Evolutionary conservation across 2,329 filamentous ascomycete genomes (phyloP).

Genomic region (Paecilomyces variotii): DNA sequence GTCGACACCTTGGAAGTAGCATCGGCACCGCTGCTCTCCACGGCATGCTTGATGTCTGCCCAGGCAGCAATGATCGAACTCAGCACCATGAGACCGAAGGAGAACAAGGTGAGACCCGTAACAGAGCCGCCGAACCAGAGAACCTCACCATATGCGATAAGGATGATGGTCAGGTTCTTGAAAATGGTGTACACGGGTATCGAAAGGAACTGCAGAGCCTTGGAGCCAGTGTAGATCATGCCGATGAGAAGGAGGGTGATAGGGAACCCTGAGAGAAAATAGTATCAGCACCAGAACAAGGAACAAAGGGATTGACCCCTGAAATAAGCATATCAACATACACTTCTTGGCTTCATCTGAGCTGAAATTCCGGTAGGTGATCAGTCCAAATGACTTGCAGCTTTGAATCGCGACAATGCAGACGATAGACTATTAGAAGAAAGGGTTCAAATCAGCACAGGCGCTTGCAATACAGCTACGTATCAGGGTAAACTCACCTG

Average conservation of each 20-base stretch:
- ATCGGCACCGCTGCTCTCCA: constrained; percentile 55
- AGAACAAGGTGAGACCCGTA: constrained; percentile 76
- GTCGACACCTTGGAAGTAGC: constrained; percentile 73
- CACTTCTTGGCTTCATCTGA: constrained; percentile 85
- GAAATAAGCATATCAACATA: constrained; percentile 56
- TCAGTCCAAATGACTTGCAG: constrained; percentile 73
- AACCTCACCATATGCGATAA: constrained; percentile 97
- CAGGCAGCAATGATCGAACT: constrained; percentile 92
- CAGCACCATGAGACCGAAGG: constrained; percentile 92
- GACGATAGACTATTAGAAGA: constrained; percentile 62
- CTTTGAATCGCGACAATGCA: constrained; percentile 77
- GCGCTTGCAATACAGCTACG: not conserved
- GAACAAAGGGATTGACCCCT: not conserved
- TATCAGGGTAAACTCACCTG: constrained; percentile 57
- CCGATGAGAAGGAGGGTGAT: constrained; percentile 91
- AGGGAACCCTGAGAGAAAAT: constrained; percentile 66
- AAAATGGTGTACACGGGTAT: constrained; percentile 99
- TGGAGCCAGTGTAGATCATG: constrained; percentile 98
- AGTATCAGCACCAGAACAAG: not conserved
- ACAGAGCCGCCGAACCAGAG: constrained; percentile 96
- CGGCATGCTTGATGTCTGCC: constrained; percentile 87
- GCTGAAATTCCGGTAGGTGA: constrained; percentile 79
- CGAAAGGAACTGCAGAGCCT: constrained; percentile 90
- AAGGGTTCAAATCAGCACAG: constrained; percentile 5
- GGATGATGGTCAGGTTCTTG: constrained; percentile 98